Evolutionary conservation across 2,329 filamentous ascomycete species (phyloP), one percentile per base, ranked within the genome.

Genomic region (Emergomyces orientalis): DNA sequence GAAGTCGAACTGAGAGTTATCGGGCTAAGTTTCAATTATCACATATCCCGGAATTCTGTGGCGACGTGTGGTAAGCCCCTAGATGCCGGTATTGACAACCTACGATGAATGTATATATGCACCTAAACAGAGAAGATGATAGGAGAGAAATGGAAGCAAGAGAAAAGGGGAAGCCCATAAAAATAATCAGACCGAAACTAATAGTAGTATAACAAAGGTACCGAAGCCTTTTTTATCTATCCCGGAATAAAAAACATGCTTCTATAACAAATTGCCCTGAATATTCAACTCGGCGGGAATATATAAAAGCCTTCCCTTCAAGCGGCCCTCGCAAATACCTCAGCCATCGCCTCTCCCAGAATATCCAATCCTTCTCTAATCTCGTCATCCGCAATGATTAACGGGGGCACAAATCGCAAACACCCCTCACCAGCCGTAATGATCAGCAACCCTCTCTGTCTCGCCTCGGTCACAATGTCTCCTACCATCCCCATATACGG

Each of bases 361-460:
- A 96, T 91, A 51, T 79, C 78, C 74, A 97, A 78, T 0, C 90
- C 91, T 67, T 88, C 81, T 68, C 86, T 80, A 67, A 97, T 94
- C 81, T 97, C 89, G 32, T 83, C 84, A 68, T 90, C 86, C 0
- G 85, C 88, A 63, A 99, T 89, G 6, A 87, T 86, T 71, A 99
- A 78, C 65, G 90, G 89, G 39, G 94, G 94, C 63, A 97, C 91
- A 70, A 99, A 96, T 57, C 94, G 83, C 68, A 99, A 77, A 9
- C 92, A 97, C 73, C 97, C 96, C 37, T 87, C 91, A 0, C 94
- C 94, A 34, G 91, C 93, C 1, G 91, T 97, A 71, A 99, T 97
- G 64, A 99, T 81, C 64, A 99, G 76, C 71, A 99, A 75, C 0
- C 94, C 94, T 64, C 91, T 83, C 79, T 97, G 91, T 65, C 94